Evolutionary conservation across 164 flowering plant genomes (phyloP).

Genomic region (Vitis vinifera): DNA sequence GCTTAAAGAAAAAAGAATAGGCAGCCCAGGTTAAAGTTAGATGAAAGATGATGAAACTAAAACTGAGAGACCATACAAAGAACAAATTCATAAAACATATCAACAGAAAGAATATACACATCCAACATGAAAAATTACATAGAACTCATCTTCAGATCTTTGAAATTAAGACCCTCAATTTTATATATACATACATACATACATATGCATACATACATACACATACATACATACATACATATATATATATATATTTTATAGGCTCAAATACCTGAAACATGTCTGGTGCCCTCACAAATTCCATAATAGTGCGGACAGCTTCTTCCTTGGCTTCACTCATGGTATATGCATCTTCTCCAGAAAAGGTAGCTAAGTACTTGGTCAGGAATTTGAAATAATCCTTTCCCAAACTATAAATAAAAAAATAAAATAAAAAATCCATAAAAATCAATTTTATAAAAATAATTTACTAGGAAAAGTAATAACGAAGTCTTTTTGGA

Average conservation of each 20-base stretch:
- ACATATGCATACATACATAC: no score
- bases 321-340: conserved; percentile 88
- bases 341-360: conserved; percentile 63
- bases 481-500: no score
- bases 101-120: not conserved
- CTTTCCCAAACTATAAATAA: conserved; percentile 59
- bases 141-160: not conserved
- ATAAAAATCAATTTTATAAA: no score
- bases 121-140: not conserved
- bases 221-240: no score
- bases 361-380: conserved; percentile 90
- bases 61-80: not conserved
- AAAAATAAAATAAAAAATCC: not conserved
- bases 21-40: no score
- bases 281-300: conserved; percentile 87
- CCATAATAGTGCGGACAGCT: conserved; percentile 77
- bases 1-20: no score
- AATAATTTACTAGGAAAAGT: no score
- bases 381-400: conserved; percentile 74
- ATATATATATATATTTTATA: no score
- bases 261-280: conserved; percentile 71
- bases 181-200: no score
- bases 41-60: no score
- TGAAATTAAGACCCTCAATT: not conserved
- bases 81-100: not conserved